Percentiles rank a stretch among this genome's conserved stretches.
phyloP scores from a whole-genome alignment of 148 eudicot genomes.

The Silene uniflora region DNA sequence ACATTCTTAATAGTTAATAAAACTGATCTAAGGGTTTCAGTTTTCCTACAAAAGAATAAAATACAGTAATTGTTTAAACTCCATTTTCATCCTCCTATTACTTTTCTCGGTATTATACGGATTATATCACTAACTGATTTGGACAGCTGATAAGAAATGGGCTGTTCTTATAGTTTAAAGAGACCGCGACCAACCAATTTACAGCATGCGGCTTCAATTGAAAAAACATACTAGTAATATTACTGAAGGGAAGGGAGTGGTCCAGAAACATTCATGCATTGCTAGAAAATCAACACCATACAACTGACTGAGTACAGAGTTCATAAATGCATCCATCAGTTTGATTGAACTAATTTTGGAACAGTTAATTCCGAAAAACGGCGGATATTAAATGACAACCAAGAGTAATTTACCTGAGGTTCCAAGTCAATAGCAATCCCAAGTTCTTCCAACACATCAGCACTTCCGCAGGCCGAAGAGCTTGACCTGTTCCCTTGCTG shows the following conservation, averaged over 20 bases:
- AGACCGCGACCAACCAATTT: background rate
- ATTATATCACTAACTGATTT: background rate
- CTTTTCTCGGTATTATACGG: background rate
- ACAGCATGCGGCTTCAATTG: background rate
- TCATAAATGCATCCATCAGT: constrained; percentile 11
- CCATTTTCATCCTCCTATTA: background rate
- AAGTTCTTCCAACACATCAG: constrained; percentile 86
- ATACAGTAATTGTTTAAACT: background rate
- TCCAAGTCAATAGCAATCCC: constrained; percentile 78
- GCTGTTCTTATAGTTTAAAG: background rate
- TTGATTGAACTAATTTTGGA: background rate
- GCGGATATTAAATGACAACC: background rate
- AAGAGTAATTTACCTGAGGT: constrained; percentile 59
- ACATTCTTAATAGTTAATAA: background rate
- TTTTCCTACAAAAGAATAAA: background rate
- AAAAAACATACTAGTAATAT: background rate
- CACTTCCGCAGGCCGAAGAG: constrained; percentile 98
- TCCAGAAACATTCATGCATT: background rate
- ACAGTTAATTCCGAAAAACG: background rate
- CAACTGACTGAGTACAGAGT: background rate
- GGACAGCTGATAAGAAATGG: background rate
- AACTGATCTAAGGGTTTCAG: background rate
- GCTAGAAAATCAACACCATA: constrained; percentile 11
- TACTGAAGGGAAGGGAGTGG: background rate
- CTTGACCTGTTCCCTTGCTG: constrained; percentile 99